Evolutionary conservation across 495 filamentous ascomycete species (phyloP).

Genomic region (Aspergillus coremiiformis): DNA sequence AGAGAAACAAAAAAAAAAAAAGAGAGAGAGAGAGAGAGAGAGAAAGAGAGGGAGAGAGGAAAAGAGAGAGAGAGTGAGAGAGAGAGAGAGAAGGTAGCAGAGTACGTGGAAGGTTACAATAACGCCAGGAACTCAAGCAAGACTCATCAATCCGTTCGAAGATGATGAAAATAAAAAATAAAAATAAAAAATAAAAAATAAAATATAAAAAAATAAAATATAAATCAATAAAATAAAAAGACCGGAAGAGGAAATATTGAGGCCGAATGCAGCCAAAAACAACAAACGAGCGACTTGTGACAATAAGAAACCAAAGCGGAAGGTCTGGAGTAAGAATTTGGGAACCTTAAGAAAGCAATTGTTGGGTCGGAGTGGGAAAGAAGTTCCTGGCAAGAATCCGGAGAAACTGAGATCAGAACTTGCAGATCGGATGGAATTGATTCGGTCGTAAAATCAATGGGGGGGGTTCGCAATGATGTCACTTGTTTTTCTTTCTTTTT

Average conservation of each 20-base stretch:
- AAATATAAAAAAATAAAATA: neutral
- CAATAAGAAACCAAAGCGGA: neutral
- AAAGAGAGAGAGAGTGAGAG: neutral
- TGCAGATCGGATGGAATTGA: slow-evolving; percentile 1
- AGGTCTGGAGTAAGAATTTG: neutral
- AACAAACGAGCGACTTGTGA: neutral
- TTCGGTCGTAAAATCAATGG: neutral
- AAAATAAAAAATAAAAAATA: neutral
- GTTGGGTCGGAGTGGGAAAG: neutral
- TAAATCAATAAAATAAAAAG: neutral
- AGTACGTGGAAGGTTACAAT: slow-evolving; percentile 8
- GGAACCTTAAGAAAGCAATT: slow-evolving; percentile 1
- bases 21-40: neutral
- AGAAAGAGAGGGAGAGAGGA: neutral
- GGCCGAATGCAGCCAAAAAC: slow-evolving; percentile 1
- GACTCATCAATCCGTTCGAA: neutral
- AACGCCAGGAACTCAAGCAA: neutral
- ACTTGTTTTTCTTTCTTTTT: neutral
- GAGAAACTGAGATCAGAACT: slow-evolving; percentile 4
- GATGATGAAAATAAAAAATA: neutral
- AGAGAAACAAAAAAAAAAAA: neutral
- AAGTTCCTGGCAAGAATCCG: slow-evolving; percentile 5
- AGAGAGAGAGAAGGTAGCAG: neutral
- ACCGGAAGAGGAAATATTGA: slow-evolving; percentile 4
- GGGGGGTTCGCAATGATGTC: slow-evolving; percentile 4